phyloP scores from a whole-genome alignment of 1,139 yeast species.

The Geotrichum klebahnii region DNA sequence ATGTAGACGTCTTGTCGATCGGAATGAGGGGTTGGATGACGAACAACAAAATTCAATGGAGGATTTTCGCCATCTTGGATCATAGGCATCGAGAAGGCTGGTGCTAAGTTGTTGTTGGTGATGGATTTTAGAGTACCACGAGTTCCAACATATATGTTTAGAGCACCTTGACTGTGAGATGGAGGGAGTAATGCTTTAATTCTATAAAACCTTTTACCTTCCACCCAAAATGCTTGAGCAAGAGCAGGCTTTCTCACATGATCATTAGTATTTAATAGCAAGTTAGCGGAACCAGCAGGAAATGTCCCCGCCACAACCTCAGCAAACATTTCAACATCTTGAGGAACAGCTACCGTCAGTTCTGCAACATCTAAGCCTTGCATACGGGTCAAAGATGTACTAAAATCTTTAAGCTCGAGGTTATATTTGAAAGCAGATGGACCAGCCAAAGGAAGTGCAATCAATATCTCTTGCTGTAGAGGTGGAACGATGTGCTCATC shows the following conservation, averaged over 20 bases:
- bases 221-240: constrained; percentile 72
- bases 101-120: constrained; percentile 56
- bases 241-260: constrained; percentile 49
- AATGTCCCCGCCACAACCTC: constrained; percentile 41
- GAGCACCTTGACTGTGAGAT: constrained; percentile 60
- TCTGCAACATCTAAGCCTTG: constrained; percentile 76
- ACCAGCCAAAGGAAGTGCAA: constrained; percentile 77
- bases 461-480: constrained; percentile 69
- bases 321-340: constrained; percentile 62
- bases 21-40: constrained; percentile 23
- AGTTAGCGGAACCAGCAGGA: constrained; percentile 27
- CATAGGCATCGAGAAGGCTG: constrained; percentile 73
- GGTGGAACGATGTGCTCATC: constrained; percentile 87
- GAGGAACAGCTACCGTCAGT: constrained; percentile 66
- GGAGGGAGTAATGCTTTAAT: constrained; percentile 79
- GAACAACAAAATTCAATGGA: constrained; percentile 18
- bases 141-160: constrained; percentile 70
- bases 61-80: constrained; percentile 62
- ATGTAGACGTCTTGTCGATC: constrained; percentile 66
- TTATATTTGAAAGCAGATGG: constrained; percentile 68
- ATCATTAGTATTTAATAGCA: constrained; percentile 24
- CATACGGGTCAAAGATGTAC: constrained; percentile 70
- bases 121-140: constrained; percentile 59
- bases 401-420: constrained; percentile 60
- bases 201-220: constrained; percentile 58